Evolutionary conservation across 306 rosid species (phyloP).

Genomic region (Acacia acuminata): DNA sequence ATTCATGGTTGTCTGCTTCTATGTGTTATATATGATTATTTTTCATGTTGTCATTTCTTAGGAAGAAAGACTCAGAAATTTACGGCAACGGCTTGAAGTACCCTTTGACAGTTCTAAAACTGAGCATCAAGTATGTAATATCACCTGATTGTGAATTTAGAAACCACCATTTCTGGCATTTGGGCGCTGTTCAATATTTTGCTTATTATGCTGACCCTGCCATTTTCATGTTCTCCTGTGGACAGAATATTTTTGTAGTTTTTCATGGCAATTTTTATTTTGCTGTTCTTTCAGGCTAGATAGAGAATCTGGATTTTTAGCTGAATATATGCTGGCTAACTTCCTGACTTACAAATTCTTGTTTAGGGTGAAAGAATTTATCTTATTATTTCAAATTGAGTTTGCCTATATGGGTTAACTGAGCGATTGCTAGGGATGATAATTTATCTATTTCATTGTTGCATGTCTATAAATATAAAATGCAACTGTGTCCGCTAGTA

Average conservation of each 20-base stretch:
- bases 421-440: background rate
- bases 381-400: background rate
- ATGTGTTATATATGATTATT: constrained; percentile 14
- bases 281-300: background rate
- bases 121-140: constrained; percentile 84
- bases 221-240: background rate
- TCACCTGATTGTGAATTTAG: constrained; percentile 13
- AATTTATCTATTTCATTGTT: constrained; percentile 7
- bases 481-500: background rate
- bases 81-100: constrained; percentile 73
- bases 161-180: constrained; percentile 14
- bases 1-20: constrained; percentile 10
- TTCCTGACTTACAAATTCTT: constrained; percentile 14
- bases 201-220: background rate
- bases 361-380: background rate
- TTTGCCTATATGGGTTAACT: background rate
- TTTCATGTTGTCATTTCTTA: constrained; percentile 36
- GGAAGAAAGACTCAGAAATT: constrained; percentile 75
- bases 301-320: constrained; percentile 14
- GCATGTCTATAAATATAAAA: background rate
- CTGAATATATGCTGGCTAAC: background rate
- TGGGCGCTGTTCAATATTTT: constrained; percentile 10
- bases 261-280: constrained; percentile 1
- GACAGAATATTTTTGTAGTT: background rate
- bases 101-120: constrained; percentile 83